Conservation (phyloP, 495 filamentous ascomycete species). For the Penicillium verhagenii region DNA sequence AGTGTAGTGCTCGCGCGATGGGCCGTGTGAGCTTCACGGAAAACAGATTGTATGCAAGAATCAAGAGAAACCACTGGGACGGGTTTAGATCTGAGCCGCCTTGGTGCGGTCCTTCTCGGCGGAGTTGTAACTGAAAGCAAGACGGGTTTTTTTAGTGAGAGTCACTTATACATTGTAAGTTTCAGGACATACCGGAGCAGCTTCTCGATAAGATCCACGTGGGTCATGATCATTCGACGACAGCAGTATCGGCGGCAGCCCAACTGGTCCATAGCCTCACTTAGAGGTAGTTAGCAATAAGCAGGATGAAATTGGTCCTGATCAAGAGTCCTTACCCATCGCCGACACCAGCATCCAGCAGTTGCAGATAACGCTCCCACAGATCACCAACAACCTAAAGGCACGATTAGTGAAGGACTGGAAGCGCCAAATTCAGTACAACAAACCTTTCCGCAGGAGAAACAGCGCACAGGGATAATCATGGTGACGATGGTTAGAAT, state of each 20-base stretch:
- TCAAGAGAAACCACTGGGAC: neutral
- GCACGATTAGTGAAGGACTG: constrained; percentile 12
- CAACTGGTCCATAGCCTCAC: constrained; percentile 90
- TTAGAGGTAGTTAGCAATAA: constrained; percentile 30
- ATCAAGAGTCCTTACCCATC: constrained; percentile 62
- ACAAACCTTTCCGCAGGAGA: constrained; percentile 94
- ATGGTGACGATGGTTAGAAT: constrained; percentile 51
- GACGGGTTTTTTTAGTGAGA: neutral
- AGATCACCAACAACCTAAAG: constrained; percentile 89
- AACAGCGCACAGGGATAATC: constrained; percentile 98
- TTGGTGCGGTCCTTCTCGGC: constrained; percentile 38
- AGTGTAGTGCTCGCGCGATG: neutral
- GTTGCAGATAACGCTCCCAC: constrained; percentile 87
- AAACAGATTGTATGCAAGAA: constrained; percentile 4
- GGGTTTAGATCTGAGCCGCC: constrained; percentile 27
- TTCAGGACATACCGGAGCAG: constrained; percentile 71
- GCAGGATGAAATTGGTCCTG: neutral
- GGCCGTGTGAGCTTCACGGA: neutral
- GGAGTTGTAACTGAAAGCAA: constrained; percentile 29
- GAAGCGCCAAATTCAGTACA: neutral
- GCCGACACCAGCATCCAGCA: constrained; percentile 71
- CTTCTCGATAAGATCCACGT: constrained; percentile 98
- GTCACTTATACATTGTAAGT: neutral
- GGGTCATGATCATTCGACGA: constrained; percentile 99
- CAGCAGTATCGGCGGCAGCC: constrained; percentile 96